These are phyloP conservation scores for Pichia pseudocactophila DNA, from an alignment of 805 yeast genomes.

Conservation along the genomic window DNA sequence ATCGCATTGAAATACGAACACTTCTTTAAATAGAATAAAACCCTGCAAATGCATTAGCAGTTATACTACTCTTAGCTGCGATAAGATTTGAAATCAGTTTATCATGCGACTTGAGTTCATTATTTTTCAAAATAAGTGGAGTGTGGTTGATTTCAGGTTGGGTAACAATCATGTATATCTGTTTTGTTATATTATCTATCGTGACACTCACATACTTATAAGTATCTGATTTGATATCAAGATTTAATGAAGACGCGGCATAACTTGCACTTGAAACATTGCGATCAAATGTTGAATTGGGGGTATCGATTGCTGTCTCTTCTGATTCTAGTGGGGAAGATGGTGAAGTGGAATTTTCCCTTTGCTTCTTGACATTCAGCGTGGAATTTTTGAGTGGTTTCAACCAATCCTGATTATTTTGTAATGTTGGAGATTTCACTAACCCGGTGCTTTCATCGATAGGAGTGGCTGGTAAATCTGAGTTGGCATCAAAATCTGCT, in stretches of 20 bases:
- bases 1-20: no score
- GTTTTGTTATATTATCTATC: constrained; percentile 9
- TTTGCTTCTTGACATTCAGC: background rate
- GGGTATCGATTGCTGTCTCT: background rate
- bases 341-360: background rate
- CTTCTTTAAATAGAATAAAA: background rate
- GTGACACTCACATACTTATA: constrained; percentile 12
- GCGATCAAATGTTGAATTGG: background rate
- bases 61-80: constrained; percentile 11
- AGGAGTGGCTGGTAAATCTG: background rate
- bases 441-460: background rate
- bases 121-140: constrained; percentile 9
- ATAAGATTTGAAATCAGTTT: background rate
- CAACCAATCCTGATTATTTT: constrained; percentile 13
- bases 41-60: constrained; percentile 10
- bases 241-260: constrained; percentile 6
- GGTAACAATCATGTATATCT: constrained; percentile 7
- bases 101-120: background rate
- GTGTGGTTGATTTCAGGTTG: constrained; percentile 11
- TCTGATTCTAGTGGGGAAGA: background rate
- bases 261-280: background rate
- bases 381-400: constrained; percentile 12
- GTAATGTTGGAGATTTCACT: no score
- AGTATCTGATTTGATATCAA: constrained; percentile 10
- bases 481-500: background rate